Evolutionary conservation across 495 filamentous ascomycete species (phyloP).

Genomic region (Melanomma pulvis-pyrius): DNA sequence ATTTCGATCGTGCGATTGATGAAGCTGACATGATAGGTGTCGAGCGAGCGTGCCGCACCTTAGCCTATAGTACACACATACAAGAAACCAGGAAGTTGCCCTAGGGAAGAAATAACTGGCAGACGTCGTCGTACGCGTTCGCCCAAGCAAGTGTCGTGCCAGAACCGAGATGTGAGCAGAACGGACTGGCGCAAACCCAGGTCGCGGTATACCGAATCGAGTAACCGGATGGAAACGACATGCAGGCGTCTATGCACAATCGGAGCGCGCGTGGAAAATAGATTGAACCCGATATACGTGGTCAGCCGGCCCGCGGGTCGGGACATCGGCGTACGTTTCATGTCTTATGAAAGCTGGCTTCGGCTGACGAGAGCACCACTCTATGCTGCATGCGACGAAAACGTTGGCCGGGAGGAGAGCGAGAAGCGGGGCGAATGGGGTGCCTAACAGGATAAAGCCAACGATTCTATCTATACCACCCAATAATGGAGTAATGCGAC

Average conservation of each 20-base stretch:
- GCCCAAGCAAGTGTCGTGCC: background rate
- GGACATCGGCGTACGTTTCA: slow-evolving; percentile 25
- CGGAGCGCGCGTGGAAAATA: slow-evolving; percentile 10
- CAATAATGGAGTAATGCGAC: slow-evolving; percentile 26
- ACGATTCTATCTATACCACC: slow-evolving; percentile 33
- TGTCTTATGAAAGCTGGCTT: background rate
- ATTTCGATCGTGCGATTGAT: slow-evolving; percentile 5
- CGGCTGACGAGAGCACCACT: slow-evolving; percentile 32
- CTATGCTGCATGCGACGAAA: slow-evolving; percentile 16
- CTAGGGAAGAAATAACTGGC: background rate
- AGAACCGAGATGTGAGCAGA: background rate
- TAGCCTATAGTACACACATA: slow-evolving; percentile 18
- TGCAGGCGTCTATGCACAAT: slow-evolving; percentile 19
- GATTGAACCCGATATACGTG: slow-evolving; percentile 2
- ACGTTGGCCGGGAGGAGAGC: slow-evolving; percentile 1
- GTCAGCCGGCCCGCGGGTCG: slow-evolving; percentile 19
- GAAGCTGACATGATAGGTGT: slow-evolving; percentile 8
- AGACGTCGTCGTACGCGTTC: background rate
- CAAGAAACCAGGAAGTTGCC: background rate
- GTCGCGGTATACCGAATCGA: slow-evolving; percentile 13
- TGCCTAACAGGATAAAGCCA: slow-evolving; percentile 3
- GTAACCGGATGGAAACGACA: background rate
- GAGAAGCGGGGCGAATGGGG: background rate
- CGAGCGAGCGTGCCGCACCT: background rate
- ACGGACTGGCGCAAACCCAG: background rate